Base-by-base conservation (phyloP, 352 stramenopile genomes). In the Pythium dissimile region DNA sequence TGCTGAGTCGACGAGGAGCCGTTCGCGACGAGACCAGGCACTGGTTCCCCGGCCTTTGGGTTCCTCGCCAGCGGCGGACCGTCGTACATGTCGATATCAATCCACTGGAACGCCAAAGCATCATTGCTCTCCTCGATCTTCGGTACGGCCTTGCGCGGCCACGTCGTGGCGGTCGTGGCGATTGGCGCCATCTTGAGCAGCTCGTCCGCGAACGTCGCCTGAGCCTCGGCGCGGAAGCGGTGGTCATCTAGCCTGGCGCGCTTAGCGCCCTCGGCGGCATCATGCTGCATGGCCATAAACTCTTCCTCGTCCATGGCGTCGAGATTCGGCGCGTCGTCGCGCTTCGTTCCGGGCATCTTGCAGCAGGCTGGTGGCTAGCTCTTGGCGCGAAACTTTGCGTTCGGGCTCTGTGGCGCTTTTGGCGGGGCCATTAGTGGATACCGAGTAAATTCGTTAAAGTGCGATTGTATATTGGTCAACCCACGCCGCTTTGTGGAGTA, bases 61-160 rank as follows among this genome's bases (percentile, higher is more conserved):
- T 98, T 98, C 20, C 61, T 49, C 1, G 67, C 28, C 10, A 99
- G 77, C 12, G 95, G 90, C 28, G 80, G 52, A 2, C 95, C 96
- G 18, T 94, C 80, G 45, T 98, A 97, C 88, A 99, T 98, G 73
- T 99, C 97, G 53, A 99, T 97, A 66, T 99, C 97, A 45, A 99
- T 89, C 96, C 97, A 99, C 75, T 99, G 96, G 56, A 99, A 92
- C 6, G 76, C 64, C 34, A 92, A 46, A 12, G 66, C 58, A 44
- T 82, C 69, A 38, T 49, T 38, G 10, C 23, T 28, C 10, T 78
- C 67, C 41, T 89, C 64, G 23, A 85, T 27, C 12, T 64, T 48
- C 3, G 30, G 43, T 47, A 88, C 42, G 6, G 72, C 54, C 45
- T 72, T 76, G 31, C 83, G 80, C 35, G 72, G 77, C 83, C 80